Base-by-base conservation (phyloP, 371 early-diverging fungal species). In the Mucor irregularis region DNA sequence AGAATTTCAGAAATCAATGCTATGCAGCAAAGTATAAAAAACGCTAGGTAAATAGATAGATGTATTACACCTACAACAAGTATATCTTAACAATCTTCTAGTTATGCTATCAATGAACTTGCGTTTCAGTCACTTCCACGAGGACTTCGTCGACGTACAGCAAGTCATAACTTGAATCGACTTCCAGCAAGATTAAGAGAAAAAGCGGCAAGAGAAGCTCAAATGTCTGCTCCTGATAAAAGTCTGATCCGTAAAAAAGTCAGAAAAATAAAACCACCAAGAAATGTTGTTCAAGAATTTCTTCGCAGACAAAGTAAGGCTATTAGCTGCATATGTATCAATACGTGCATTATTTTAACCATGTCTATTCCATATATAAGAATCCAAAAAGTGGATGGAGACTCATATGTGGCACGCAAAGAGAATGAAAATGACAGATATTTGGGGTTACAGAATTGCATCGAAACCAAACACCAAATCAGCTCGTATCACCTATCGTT, bases 341-440 rank as follows among this genome's bases (percentile, higher is more conserved):
- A 45, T 5, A 34, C 8, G 11, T 13, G 17, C 8, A 2, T 16
- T 25, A 13, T 34, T 34, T 34, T 14, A 35, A 10, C 33, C 3
- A 46, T 3, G 16, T 19, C 14, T 52, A 13, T 46, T 38, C 19
- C 34, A 1, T 50, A 10, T 24, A 30, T 17, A 64, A 86, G 86
- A 56, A 10, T 71, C 79, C 2, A 87, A 87, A n/a, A 76, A 83
- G 25, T 98, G 97, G 98, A 67, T 98, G 25, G 96, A 96, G 68
- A 97, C 98, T n/a, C 98, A 98, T 72, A 82, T 97, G 29, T 98
- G 98, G 97, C 97, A 97, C 59, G 89, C 96, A 7, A 98, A 98
- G 66, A 82, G 98, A 46, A 92, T 96, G 90, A 88, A 93, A 46
- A 97, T 98, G 97, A 66, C 49, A 21, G 84, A 92, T 48, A 62